Conservation (phyloP, 176 grass and related monocot species). For the Cocos nucifera region DNA sequence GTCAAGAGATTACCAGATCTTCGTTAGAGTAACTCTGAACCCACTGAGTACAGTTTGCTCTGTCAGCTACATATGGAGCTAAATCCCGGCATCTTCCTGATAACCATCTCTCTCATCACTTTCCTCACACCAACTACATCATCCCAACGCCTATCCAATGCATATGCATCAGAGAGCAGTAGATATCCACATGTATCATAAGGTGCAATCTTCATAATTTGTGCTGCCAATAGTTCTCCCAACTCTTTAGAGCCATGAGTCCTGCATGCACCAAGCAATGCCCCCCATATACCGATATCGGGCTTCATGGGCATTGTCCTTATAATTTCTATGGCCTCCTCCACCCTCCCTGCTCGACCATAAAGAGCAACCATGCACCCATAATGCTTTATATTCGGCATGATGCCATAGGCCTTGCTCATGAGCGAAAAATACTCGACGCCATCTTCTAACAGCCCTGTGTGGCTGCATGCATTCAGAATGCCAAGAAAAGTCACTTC, state of each 20-base stretch:
- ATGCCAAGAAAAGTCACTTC: constrained; percentile 9
- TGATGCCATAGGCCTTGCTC: constrained; percentile 3
- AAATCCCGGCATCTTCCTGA: constrained; percentile 15
- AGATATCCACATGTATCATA: constrained; percentile 15
- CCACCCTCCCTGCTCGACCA: background rate
- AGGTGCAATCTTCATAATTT: constrained; percentile 13
- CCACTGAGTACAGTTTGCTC: too few species aligned
- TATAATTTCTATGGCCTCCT: constrained; percentile 3
- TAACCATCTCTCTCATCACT: constrained; percentile 9
- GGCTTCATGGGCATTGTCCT: constrained; percentile 30
- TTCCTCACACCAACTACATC: constrained; percentile 1
- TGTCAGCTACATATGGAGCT: constrained; percentile 1
- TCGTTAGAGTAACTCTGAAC: too few species aligned
- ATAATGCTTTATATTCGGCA: constrained; percentile 17
- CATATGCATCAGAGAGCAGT: constrained; percentile 6
- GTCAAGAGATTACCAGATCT: too few species aligned
- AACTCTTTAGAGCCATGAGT: background rate
- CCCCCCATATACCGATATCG: constrained; percentile 19
- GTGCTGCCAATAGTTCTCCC: constrained; percentile 6
- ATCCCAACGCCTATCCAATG: constrained; percentile 4
- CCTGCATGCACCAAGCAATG: constrained; percentile 8
- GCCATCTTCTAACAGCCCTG: constrained; percentile 5
- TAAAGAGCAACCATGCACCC: constrained; percentile 9
- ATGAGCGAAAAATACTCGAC: constrained; percentile 4
- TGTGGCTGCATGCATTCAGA: constrained; percentile 13